phyloP scores from a whole-genome alignment of 2,329 filamentous ascomycete genomes.

The Phyllosticta ampelicida region DNA sequence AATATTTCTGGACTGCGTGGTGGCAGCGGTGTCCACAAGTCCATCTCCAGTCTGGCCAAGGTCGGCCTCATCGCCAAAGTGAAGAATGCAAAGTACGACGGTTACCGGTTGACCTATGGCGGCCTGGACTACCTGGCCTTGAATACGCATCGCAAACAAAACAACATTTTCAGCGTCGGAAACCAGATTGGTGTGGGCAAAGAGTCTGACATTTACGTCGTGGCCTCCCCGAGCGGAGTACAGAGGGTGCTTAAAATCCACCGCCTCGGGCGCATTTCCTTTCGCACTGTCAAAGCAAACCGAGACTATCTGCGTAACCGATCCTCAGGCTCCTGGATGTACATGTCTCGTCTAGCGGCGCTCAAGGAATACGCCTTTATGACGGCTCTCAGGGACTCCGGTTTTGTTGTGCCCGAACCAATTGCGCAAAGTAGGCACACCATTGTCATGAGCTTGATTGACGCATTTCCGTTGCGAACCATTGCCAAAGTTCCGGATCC shows the following conservation, averaged over 20 bases:
- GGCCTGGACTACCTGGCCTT: constrained; percentile 96
- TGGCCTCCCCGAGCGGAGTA: constrained; percentile 65
- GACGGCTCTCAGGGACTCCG: constrained; percentile 70
- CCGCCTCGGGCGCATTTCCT: constrained; percentile 87
- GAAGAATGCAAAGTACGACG: constrained; percentile 95
- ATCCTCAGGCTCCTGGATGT: constrained; percentile 87
- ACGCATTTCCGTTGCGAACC: constrained; percentile 84
- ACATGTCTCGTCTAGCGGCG: constrained; percentile 84
- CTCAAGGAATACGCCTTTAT: constrained; percentile 95
- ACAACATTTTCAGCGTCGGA: constrained; percentile 80
- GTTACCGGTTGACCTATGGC: constrained; percentile 92
- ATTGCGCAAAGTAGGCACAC: constrained; percentile 87
- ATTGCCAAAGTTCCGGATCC: constrained; percentile 76
- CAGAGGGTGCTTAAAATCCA: constrained; percentile 93
- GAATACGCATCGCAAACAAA: constrained; percentile 72
- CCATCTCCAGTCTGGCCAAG: constrained; percentile 87
- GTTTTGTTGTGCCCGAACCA: constrained; percentile 82
- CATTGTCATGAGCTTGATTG: constrained; percentile 88
- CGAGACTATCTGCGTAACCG: constrained; percentile 86
- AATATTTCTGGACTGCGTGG: constrained; percentile 67
- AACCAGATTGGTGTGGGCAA: constrained; percentile 94
- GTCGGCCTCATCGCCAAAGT: constrained; percentile 81
- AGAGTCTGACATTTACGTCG: constrained; percentile 93
- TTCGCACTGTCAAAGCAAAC: constrained; percentile 91
- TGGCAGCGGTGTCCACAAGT: constrained; percentile 67